Conservation (phyloP, 2,329 filamentous ascomycete genomes). For the Dendryphion nanum region DNA sequence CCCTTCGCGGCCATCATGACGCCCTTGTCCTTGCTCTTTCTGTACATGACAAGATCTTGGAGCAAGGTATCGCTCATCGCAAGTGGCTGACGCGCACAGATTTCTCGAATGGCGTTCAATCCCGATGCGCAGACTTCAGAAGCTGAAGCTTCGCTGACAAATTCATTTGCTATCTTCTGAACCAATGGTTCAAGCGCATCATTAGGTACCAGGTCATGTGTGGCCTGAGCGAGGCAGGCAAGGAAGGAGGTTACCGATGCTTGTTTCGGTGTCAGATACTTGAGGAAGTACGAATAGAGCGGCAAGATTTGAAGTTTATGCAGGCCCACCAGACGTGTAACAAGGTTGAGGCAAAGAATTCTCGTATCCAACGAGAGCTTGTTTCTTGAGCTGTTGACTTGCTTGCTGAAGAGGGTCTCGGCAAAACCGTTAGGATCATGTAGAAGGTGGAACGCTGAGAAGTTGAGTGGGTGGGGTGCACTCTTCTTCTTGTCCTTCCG, state of each 20-base stretch:
- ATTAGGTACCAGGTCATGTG: conserved; percentile 86
- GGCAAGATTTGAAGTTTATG: conserved; percentile 88
- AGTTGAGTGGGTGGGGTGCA: conserved; percentile 85
- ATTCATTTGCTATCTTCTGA: conserved; percentile 96
- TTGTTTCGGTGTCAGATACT: conserved; percentile 81
- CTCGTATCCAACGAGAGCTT: conserved; percentile 87
- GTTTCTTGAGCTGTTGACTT: conserved; percentile 81
- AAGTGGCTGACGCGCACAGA: conserved; percentile 89
- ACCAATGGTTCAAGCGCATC: conserved; percentile 88
- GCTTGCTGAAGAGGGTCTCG: conserved; percentile 84
- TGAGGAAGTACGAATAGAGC: conserved; percentile 95
- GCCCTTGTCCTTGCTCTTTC: conserved; percentile 96
- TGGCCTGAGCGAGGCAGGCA: conserved; percentile 86
- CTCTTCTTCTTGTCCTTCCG: conserved; percentile 81
- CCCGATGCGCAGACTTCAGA: conserved; percentile 89
- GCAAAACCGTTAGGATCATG: conserved; percentile 94
- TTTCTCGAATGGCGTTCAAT: conserved; percentile 90
- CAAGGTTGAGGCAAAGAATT: conserved; percentile 83
- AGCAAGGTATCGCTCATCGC: conserved; percentile 95
- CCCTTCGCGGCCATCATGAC: conserved; percentile 99
- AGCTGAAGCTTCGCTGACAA: conserved; percentile 91
- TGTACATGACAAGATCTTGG: conserved; percentile 92
- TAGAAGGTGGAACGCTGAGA: conserved; percentile 89
- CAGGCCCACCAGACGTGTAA: conserved; percentile 85
- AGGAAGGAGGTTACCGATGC: conserved; percentile 90